phyloP scores from a whole-genome alignment of 2,329 filamentous ascomycete genomes.

The Claviceps spartinae region DNA sequence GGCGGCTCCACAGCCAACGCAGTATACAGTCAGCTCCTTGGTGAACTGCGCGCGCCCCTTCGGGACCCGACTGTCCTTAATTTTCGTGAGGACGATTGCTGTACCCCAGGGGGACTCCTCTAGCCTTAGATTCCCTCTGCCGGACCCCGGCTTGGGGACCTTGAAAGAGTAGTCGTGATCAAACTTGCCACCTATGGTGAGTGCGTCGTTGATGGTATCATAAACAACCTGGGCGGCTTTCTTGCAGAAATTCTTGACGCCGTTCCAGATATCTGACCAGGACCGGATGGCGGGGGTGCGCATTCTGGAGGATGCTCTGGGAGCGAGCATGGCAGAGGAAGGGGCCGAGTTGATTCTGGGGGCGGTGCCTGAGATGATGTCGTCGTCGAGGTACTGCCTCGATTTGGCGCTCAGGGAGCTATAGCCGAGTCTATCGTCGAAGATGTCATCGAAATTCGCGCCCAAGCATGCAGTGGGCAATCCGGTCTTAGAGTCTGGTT shows the following conservation, averaged over 20 bases:
- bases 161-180: slow-evolving; percentile 9
- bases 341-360: neutral
- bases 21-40: neutral
- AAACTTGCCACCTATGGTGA: slow-evolving; percentile 6
- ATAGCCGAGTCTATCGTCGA: slow-evolving; percentile 3
- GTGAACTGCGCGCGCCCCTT: too few species aligned
- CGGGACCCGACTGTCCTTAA: neutral
- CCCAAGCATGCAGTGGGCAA: slow-evolving; percentile 4
- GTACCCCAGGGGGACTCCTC: slow-evolving; percentile 1
- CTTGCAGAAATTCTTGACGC: neutral
- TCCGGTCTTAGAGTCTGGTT: neutral
- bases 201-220: neutral
- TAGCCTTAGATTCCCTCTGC: neutral
- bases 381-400: slow-evolving; percentile 6
- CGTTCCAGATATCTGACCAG: too few species aligned
- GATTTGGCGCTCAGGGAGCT: slow-evolving; percentile 5
- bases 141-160: slow-evolving; percentile 7
- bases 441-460: slow-evolving; percentile 2
- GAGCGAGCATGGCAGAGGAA: neutral
- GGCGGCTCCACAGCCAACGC: slow-evolving; percentile 2
- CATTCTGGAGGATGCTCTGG: neutral
- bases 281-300: neutral
- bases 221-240: neutral
- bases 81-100: slow-evolving; percentile 1
- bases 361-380: neutral